phyloP scores from a whole-genome alignment of 768 basidiomycete species.

The Podaxis sp. region DNA sequence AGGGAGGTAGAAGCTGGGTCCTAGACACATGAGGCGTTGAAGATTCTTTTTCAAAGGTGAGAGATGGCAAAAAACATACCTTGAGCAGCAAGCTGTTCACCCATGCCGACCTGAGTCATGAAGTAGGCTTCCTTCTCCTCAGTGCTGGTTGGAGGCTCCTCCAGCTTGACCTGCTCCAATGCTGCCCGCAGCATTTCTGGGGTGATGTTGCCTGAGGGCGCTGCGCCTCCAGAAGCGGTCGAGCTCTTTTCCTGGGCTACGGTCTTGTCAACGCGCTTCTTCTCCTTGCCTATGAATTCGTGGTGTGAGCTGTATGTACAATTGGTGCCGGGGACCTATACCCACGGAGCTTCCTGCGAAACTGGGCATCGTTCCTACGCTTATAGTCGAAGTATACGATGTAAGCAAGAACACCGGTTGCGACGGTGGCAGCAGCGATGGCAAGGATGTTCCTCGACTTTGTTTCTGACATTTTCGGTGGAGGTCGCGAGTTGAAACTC shows the following conservation, averaged over 20 bases:
- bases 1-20: conserved; percentile 72
- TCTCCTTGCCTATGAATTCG: conserved; percentile 74
- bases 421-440: conserved; percentile 48
- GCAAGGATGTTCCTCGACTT: conserved; percentile 39
- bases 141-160: conserved; percentile 64
- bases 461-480: conserved; percentile 36
- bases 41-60: not conserved
- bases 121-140: conserved; percentile 89
- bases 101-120: conserved; percentile 84
- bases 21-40: conserved; percentile 37
- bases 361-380: conserved; percentile 82
- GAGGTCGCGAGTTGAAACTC: not conserved
- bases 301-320: conserved; percentile 13
- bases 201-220: conserved; percentile 32
- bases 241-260: conserved; percentile 45
- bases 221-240: conserved; percentile 32
- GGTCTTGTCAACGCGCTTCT: conserved; percentile 81
- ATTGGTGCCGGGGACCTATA: conserved; percentile 23
- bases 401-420: conserved; percentile 71
- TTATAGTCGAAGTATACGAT: conserved; percentile 94
- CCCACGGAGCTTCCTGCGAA: conserved; percentile 88
- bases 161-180: conserved; percentile 64
- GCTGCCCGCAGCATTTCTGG: conserved; percentile 61
- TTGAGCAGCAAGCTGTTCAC: conserved; percentile 77
- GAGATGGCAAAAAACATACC: conserved; percentile 48